Percentiles rank a stretch among this genome's conserved stretches.
phyloP scores from a whole-genome alignment of 2,329 filamentous ascomycete species.

The Chrysosporium queenslandicum region DNA sequence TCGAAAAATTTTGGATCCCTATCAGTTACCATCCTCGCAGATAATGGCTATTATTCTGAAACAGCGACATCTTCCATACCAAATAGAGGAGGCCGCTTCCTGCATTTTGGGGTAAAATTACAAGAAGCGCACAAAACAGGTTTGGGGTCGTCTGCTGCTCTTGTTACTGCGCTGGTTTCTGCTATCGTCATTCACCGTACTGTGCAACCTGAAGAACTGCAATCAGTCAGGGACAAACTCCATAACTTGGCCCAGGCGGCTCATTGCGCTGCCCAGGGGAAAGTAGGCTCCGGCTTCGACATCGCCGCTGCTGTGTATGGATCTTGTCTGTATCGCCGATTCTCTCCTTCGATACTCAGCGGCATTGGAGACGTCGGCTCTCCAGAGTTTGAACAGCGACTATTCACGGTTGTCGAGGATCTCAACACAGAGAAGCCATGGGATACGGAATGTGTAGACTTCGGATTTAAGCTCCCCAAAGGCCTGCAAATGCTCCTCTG shows the following conservation, averaged over 20 bases:
- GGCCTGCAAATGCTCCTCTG: slow-evolving; percentile 80
- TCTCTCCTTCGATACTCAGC: slow-evolving; percentile 66
- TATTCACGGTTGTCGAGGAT: slow-evolving; percentile 59
- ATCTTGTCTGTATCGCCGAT: slow-evolving; percentile 82
- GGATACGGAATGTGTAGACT: slow-evolving; percentile 69
- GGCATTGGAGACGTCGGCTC: slow-evolving; percentile 56
- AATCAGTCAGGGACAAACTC: slow-evolving; percentile 50
- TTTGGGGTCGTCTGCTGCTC: slow-evolving; percentile 83
- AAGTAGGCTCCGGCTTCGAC: slow-evolving; percentile 92
- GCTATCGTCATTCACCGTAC: slow-evolving; percentile 38
- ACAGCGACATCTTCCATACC: slow-evolving; percentile 37
- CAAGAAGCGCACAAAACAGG: slow-evolving; percentile 85
- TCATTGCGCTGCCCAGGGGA: slow-evolving; percentile 93
- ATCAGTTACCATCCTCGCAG: slow-evolving; percentile 77
- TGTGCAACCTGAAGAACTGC: slow-evolving; percentile 35
- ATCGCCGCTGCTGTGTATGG: slow-evolving; percentile 89
- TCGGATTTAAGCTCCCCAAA: slow-evolving; percentile 57
- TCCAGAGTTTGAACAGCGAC: slow-evolving; percentile 54
- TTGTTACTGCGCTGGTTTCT: slow-evolving; percentile 72
- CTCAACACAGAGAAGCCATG: slow-evolving; percentile 46
- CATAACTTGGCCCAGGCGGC: slow-evolving; percentile 92
- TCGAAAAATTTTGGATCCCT: slow-evolving; percentile 53
- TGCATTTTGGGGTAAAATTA: slow-evolving; percentile 66
- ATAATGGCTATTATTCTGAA: slow-evolving; percentile 93
- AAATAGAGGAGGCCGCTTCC: slow-evolving; percentile 49